Percentiles rank a stretch among this genome's conserved stretches.
phyloP scores from a whole-genome alignment of 2,329 filamentous ascomycete genomes.

The Alternaria sp. region DNA sequence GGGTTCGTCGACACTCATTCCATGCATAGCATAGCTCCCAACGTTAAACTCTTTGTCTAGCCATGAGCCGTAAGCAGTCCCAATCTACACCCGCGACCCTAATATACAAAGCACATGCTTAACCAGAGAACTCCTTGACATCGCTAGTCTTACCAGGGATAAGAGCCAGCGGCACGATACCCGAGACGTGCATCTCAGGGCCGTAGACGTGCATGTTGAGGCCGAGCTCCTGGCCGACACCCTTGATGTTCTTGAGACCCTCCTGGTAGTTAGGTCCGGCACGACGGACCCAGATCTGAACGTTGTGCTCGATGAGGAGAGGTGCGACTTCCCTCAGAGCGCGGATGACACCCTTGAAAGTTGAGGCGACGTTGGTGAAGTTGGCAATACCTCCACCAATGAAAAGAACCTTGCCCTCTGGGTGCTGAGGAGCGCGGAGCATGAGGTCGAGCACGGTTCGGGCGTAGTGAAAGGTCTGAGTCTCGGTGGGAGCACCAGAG shows the following conservation, averaged over 20 bases:
- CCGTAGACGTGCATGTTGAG: slow-evolving; percentile 93
- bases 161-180: slow-evolving; percentile 93
- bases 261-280: slow-evolving; percentile 99
- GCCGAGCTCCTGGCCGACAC: slow-evolving; percentile 89
- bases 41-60: slow-evolving; percentile 46
- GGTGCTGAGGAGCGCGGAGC: slow-evolving; percentile 84
- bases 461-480: slow-evolving; percentile 99
- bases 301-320: slow-evolving; percentile 91
- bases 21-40: slow-evolving; percentile 29
- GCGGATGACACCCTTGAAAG: slow-evolving; percentile 99
- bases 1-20: slow-evolving; percentile 28
- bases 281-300: slow-evolving; percentile 93
- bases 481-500: slow-evolving; percentile 98
- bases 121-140: slow-evolving; percentile 68
- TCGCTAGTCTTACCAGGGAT: slow-evolving; percentile 65
- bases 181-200: slow-evolving; percentile 86
- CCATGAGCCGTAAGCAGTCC: slow-evolving; percentile 38
- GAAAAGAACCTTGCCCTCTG: slow-evolving; percentile 98
- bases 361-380: slow-evolving; percentile 99
- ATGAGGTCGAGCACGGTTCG: slow-evolving; percentile 96
- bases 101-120: slow-evolving; percentile 48
- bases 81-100: slow-evolving; percentile 27
- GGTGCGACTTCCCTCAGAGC: slow-evolving; percentile 90
- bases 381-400: slow-evolving; percentile 99
- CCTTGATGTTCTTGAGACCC: slow-evolving; percentile 99